Evolutionary conservation across 306 rosid genomes (phyloP).

Genomic region (Pyrus communis): DNA sequence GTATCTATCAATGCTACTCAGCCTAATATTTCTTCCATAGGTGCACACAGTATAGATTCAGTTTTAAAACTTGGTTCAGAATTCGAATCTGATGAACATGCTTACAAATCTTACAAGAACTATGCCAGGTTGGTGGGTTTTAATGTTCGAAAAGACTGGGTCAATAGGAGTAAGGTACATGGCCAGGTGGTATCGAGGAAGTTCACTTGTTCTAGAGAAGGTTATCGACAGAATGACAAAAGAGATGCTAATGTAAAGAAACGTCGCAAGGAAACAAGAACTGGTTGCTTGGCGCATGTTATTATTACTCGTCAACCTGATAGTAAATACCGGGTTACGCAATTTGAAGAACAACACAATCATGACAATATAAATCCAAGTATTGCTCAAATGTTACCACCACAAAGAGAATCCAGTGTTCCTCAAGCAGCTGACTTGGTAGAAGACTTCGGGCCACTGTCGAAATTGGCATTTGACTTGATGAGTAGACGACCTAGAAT

Average conservation of each 20-base stretch:
- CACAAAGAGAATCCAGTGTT: constrained; percentile 27
- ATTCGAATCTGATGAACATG: constrained; percentile 59
- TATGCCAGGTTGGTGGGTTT: constrained; percentile 58
- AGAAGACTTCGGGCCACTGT: constrained; percentile 24
- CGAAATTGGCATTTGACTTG: constrained; percentile 23
- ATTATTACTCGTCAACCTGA: constrained; percentile 53
- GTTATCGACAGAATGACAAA: constrained; percentile 51
- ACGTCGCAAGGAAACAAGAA: constrained; percentile 61
- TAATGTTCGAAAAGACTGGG: constrained; percentile 62
- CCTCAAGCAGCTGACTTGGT: constrained; percentile 22
- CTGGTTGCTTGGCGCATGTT: constrained; percentile 69
- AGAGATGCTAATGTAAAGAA: constrained; percentile 49
- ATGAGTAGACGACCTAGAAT: constrained; percentile 25
- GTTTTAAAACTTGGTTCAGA: constrained; percentile 34
- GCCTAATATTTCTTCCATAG: constrained; percentile 3
- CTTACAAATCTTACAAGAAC: constrained; percentile 42
- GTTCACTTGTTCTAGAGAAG: constrained; percentile 65
- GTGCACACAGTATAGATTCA: neutral
- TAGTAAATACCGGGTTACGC: constrained; percentile 50
- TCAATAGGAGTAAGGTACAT: constrained; percentile 62
- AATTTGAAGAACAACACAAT: constrained; percentile 57
- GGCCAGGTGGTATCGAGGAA: constrained; percentile 69
- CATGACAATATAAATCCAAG: constrained; percentile 38
- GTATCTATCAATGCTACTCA: constrained; percentile 19
- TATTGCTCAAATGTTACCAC: constrained; percentile 17